phyloP scores from a whole-genome alignment of 2,329 filamentous ascomycete genomes.

The Neofusicoccum kwambonambiense region DNA sequence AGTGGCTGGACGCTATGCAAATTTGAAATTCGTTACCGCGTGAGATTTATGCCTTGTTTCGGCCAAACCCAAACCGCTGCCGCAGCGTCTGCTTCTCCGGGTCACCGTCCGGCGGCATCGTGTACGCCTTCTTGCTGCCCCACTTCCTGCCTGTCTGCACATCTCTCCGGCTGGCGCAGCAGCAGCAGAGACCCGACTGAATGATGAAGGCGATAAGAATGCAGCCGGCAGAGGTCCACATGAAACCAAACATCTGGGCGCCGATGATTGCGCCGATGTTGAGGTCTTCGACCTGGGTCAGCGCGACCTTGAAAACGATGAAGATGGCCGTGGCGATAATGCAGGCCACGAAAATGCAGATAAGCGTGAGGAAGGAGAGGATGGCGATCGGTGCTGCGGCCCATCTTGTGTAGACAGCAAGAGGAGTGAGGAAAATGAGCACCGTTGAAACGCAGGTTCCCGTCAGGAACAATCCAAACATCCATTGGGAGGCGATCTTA shows the following conservation, averaged over 20 bases:
- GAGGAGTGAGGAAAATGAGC: constrained; percentile 64
- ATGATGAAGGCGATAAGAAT: constrained; percentile 67
- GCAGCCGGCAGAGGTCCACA: constrained; percentile 77
- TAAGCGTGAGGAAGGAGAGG: constrained; percentile 64
- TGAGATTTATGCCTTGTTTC: constrained; percentile 3
- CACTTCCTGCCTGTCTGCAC: constrained; percentile 49
- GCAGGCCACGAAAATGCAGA: constrained; percentile 68
- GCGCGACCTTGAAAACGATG: constrained; percentile 74
- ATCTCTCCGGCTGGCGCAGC: constrained; percentile 61
- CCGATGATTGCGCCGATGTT: constrained; percentile 75
- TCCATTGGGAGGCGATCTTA: constrained; percentile 71
- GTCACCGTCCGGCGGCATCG: constrained; percentile 13
- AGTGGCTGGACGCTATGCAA: neutral
- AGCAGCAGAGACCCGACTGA: constrained; percentile 76
- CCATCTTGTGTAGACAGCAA: constrained; percentile 54
- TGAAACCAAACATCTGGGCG: constrained; percentile 75
- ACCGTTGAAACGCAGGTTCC: constrained; percentile 69
- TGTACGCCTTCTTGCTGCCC: constrained; percentile 33
- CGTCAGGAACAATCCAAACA: constrained; percentile 85
- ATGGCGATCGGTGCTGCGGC: constrained; percentile 65
- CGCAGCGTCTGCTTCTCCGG: constrained; percentile 4
- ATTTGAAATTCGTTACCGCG: constrained; percentile 11
- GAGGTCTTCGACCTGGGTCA: constrained; percentile 66
- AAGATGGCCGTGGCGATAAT: constrained; percentile 82
- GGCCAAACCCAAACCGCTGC: constrained; percentile 7